phyloP scores from a whole-genome alignment of 129 eudicot genomes.

The Artemisia argyi region DNA sequence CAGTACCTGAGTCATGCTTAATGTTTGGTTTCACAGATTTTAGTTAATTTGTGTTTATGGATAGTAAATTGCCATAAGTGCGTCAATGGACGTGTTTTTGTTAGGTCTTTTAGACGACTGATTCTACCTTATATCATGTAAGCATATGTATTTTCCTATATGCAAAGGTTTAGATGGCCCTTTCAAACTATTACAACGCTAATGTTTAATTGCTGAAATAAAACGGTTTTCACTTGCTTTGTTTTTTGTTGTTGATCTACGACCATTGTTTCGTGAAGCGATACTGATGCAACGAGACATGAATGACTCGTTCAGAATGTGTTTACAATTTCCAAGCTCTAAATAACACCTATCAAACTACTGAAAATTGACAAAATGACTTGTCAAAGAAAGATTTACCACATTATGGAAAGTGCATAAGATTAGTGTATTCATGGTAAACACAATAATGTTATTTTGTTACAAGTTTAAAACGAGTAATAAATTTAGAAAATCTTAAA shows the following conservation, averaged over 20 bases:
- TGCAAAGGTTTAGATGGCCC: not conserved
- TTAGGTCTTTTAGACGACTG: not conserved
- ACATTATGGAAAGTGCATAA: not conserved
- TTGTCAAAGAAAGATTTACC: not conserved
- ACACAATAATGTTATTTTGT: too few relatives aligned
- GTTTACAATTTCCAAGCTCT: not conserved
- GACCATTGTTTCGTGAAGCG: not conserved
- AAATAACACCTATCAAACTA: not conserved
- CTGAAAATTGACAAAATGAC: not conserved
- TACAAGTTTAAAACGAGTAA: too few relatives aligned
- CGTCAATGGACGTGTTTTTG: not conserved
- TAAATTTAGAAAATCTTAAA: not conserved
- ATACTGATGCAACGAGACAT: not conserved
- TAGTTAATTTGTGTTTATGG: not conserved
- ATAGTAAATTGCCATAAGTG: not conserved
- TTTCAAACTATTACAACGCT: not conserved
- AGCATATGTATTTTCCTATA: not conserved
- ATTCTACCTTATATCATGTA: not conserved
- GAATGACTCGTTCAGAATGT: not conserved
- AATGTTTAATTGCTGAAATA: not conserved
- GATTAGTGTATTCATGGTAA: too few relatives aligned
- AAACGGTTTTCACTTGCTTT: not conserved
- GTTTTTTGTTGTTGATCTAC: not conserved
- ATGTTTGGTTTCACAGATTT: not conserved
- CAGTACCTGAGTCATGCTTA: slow-evolving; percentile 51